Evolutionary conservation across 139 green algal species (phyloP), one percentile per base, ranked within the genome.

Genomic region (Tetradesmus obliquus): DNA sequence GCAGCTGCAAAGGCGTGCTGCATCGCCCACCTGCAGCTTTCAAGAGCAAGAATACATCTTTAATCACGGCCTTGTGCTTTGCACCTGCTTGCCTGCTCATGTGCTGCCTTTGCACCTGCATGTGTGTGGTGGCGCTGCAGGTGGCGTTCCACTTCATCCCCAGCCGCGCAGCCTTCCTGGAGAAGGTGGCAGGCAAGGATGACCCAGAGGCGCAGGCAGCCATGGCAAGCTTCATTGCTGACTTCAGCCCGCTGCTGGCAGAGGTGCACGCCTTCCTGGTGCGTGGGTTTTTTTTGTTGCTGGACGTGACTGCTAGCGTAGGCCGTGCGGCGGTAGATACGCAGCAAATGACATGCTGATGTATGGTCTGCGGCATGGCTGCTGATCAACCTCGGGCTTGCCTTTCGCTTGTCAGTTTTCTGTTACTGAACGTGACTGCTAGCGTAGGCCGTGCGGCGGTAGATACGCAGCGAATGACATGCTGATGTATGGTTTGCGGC

Each of bases 241-340:
- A 86, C 13, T 97, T 97, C 92, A 87, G 84, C 13, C 58, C 69
- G 19, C 54, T 97, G n/a, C 88, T 98, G 80, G 84, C 84, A 17
- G 94, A 96, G 71, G 71, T 97, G 20, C 96, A 98, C 86, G 69
- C 69, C 3, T 98, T 97, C 82, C 86, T 97, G 79, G 94, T 94
- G 80, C 15, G 92, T 58, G 51, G 54, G 54, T 2, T 32, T 8
- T 54, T 17, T 3, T n/a, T 51, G 80, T 6, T 45, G 58, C 58
- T 55, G 76, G 1, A 45, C 32, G 32, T 45, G 32, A 45, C 32
- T 45, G 32, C 32, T 45, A 45, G 32, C 32, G 32, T 45, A 45
- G 32, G 32, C 32, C 32, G 32, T 45, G 32, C 32, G 32, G 32
- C 32, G 32, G 32, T 45, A 45, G 32, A 45, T 45, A 45, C 32